These are phyloP conservation scores for Colletotrichum sidae DNA, from an alignment of 2,329 filamentous ascomycete species.

Conservation along the genomic window DNA sequence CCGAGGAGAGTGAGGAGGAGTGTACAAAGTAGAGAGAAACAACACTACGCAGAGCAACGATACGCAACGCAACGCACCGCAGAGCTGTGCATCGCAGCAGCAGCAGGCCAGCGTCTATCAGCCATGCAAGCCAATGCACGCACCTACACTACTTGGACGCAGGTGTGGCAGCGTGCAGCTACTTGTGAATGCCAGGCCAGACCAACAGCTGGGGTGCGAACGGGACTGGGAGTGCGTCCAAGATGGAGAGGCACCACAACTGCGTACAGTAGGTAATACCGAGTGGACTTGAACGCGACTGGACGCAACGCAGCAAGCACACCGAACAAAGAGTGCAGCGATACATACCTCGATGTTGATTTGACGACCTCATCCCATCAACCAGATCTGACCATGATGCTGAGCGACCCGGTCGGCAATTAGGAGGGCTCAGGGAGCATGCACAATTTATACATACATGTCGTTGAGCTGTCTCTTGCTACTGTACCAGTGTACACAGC, in stretches of 20 bases:
- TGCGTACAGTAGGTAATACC: too few relatives aligned
- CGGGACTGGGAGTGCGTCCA: constrained; percentile 7
- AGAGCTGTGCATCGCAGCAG: constrained; percentile 5
- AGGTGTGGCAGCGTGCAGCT: constrained; percentile 35
- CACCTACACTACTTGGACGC: constrained; percentile 19
- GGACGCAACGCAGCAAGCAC: background rate
- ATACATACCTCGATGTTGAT: constrained; percentile 30
- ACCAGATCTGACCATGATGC: background rate
- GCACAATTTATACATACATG: constrained; percentile 18
- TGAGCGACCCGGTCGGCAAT: background rate
- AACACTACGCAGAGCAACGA: constrained; percentile 12
- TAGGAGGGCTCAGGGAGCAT: background rate
- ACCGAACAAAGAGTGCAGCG: constrained; percentile 10
- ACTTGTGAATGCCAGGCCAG: background rate
- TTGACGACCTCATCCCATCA: constrained; percentile 13
- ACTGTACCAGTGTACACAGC: too few relatives aligned
- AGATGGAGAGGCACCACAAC: background rate
- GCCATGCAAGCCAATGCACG: constrained; percentile 35
- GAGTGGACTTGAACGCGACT: too few relatives aligned
- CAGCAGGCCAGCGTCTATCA: constrained; percentile 32
- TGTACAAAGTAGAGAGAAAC: constrained; percentile 15
- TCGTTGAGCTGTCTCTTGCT: background rate
- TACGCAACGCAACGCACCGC: constrained; percentile 6
- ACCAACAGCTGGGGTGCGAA: constrained; percentile 34
- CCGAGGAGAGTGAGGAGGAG: constrained; percentile 1